phyloP scores from a whole-genome alignment of 768 basidiomycete genomes.

The Tulasnella sp. region DNA sequence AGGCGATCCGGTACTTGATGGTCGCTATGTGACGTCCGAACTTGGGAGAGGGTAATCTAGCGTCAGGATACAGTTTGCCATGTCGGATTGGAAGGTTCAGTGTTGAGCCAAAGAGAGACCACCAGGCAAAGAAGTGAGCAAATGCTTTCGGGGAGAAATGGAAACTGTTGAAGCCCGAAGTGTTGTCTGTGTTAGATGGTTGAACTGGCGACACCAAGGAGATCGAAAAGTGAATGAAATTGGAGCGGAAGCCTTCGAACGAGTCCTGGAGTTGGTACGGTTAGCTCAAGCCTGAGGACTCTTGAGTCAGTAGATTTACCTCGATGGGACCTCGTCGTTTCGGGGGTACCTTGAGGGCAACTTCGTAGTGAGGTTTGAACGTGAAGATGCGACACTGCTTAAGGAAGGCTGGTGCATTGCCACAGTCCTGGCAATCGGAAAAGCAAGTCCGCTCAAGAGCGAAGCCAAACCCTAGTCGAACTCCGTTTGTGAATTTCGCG shows the following conservation, averaged over 20 bases:
- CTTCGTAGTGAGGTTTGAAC: slow-evolving; percentile 70
- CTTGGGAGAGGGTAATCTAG: slow-evolving; percentile 65
- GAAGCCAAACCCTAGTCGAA: slow-evolving; percentile 78
- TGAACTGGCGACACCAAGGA: slow-evolving; percentile 60
- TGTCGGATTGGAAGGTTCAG: slow-evolving; percentile 79
- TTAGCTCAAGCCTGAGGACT: slow-evolving; percentile 15
- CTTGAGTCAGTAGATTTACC: slow-evolving; percentile 10
- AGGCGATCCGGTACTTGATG: slow-evolving; percentile 73
- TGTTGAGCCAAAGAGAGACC: slow-evolving; percentile 66
- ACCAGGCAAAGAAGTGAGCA: slow-evolving; percentile 89
- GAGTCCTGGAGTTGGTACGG: slow-evolving; percentile 40
- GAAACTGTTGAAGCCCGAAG: slow-evolving; percentile 47
- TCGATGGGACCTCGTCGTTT: not conserved
- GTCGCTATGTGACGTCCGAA: slow-evolving; percentile 82
- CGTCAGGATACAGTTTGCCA: slow-evolving; percentile 64
- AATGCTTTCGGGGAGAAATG: slow-evolving; percentile 79
- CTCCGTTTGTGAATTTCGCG: slow-evolving; percentile 73
- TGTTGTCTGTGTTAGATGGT: slow-evolving; percentile 20
- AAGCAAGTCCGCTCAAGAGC: slow-evolving; percentile 74
- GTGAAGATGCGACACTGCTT: slow-evolving; percentile 70
- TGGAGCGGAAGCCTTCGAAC: slow-evolving; percentile 78
- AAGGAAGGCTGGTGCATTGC: slow-evolving; percentile 46
- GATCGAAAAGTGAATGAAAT: slow-evolving; percentile 86
- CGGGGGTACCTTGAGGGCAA: slow-evolving; percentile 38
- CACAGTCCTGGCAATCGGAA: slow-evolving; percentile 50